phyloP scores from a whole-genome alignment of 1,139 yeast genomes.

The Taphrina betulina region DNA sequence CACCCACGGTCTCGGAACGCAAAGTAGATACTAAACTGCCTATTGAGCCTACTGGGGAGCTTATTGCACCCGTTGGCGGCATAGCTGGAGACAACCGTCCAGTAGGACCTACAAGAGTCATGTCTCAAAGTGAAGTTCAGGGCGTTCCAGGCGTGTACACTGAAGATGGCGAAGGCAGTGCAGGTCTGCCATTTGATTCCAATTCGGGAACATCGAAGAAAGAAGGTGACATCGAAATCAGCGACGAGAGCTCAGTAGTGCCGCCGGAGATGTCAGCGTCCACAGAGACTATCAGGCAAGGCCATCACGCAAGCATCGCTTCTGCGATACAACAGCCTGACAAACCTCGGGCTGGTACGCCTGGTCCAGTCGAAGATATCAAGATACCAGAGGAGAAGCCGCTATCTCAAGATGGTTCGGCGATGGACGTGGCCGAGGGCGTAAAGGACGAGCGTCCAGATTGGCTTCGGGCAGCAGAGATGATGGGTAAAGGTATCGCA shows the following conservation, averaged over 20 bases:
- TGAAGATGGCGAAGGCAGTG: conserved; percentile 35
- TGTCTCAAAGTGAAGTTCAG: conserved; percentile 10
- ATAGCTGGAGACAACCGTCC: conserved; percentile 19
- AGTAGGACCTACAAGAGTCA: conserved; percentile 24
- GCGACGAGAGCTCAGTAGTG: conserved; percentile 19
- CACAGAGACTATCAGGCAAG: conserved; percentile 10
- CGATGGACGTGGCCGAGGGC: conserved; percentile 7
- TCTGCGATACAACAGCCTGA: conserved; percentile 10
- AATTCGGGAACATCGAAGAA: conserved; percentile 7
- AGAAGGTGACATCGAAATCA: conserved; percentile 24
- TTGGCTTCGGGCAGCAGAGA: conserved; percentile 32
- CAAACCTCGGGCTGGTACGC: conserved; percentile 11
- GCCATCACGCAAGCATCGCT: conserved; percentile 16
- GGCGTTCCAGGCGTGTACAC: conserved; percentile 30
- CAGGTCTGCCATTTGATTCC: conserved; percentile 34
- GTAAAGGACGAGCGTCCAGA: conserved; percentile 29
- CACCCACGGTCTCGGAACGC: conserved; percentile 18
- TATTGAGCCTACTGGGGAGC: conserved; percentile 27
- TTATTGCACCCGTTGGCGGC: conserved; percentile 19
- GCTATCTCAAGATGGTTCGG: conserved; percentile 13
- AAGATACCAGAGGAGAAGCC: conserved; percentile 7
- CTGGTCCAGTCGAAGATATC: conserved; percentile 20
- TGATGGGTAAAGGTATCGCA: conserved; percentile 6
- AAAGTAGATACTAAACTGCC: conserved; percentile 22
- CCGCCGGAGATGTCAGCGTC: conserved; percentile 24